Evolutionary conservation across 2,329 filamentous ascomycete species (phyloP).

Genomic region (Beauveria brongniartii): DNA sequence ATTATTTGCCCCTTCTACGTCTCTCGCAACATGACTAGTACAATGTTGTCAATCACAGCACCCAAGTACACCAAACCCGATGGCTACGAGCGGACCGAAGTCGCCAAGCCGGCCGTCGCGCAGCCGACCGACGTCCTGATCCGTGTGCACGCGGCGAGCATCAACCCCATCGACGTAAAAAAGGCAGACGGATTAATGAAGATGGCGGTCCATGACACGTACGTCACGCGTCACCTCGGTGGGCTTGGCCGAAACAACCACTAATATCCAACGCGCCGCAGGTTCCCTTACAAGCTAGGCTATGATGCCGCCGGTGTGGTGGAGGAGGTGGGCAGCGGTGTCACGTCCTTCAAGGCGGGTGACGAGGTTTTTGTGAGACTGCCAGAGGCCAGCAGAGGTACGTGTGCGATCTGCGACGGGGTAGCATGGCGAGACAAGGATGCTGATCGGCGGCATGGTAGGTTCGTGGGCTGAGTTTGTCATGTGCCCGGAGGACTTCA

Average conservation of each 20-base stretch:
- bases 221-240: conserved; percentile 2
- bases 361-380: conserved; percentile 16
- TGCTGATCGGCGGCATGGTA: conserved; percentile 9
- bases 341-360: neutral
- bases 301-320: conserved; percentile 8
- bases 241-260: too few species aligned
- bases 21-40: neutral
- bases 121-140: conserved; percentile 23
- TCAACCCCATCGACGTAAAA: conserved; percentile 38
- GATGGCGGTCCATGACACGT: conserved; percentile 23
- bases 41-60: conserved; percentile 16
- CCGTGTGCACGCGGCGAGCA: conserved; percentile 33
- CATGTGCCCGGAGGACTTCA: conserved; percentile 22
- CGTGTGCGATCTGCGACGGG: neutral
- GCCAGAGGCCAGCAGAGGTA: conserved; percentile 17
- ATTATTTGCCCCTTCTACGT: too few species aligned
- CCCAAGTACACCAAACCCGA: conserved; percentile 17
- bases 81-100: conserved; percentile 14
- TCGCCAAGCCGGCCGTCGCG: conserved; percentile 18
- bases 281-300: conserved; percentile 7
- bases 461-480: conserved; percentile 31
- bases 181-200: conserved; percentile 29
- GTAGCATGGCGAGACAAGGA: neutral
- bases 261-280: neutral
- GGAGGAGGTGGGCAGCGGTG: neutral